Evolutionary conservation across 768 basidiomycete species (phyloP).

Genomic region (Tylopilus vinaceipallidus): DNA sequence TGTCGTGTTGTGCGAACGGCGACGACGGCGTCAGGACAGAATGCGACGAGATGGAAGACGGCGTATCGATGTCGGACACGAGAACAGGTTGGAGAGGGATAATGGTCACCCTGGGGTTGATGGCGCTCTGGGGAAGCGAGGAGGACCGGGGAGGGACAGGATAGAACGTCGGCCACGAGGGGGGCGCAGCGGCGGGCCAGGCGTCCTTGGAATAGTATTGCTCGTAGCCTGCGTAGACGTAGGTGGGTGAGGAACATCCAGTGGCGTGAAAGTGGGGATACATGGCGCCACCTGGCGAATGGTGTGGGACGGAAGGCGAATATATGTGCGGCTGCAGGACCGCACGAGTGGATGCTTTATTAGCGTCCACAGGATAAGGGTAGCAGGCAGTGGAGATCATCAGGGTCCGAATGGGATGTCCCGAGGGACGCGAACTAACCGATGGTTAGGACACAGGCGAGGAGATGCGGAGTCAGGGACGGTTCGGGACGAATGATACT

Average conservation of each 20-base stretch:
- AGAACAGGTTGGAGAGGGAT: constrained; percentile 21
- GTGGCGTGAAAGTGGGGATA: constrained; percentile 24
- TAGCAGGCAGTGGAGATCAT: constrained; percentile 34
- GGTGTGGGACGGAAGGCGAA: constrained; percentile 25
- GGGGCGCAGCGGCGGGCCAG: constrained; percentile 11
- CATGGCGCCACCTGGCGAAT: constrained; percentile 24
- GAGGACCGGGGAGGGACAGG: constrained; percentile 14
- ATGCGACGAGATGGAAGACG: constrained; percentile 32
- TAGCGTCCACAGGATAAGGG: constrained; percentile 25
- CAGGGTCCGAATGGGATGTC: constrained; percentile 21
- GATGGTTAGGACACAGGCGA: constrained; percentile 15
- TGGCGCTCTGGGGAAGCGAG: constrained; percentile 10
- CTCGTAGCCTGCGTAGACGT: constrained; percentile 24
- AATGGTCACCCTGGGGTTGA: constrained; percentile 31
- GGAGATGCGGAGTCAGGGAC: constrained; percentile 31
- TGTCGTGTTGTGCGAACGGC: constrained; percentile 24
- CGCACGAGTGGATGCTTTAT: constrained; percentile 21
- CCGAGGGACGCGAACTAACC: constrained; percentile 16
- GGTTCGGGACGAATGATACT: constrained; percentile 14
- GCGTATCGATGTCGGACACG: constrained; percentile 29
- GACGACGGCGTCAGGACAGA: constrained; percentile 33
- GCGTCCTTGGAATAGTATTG: constrained; percentile 23
- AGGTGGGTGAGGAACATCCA: constrained; percentile 20
- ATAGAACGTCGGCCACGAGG: constrained; percentile 23
- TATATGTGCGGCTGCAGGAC: constrained; percentile 32